These are phyloP conservation scores for Ophidiomyces ophidiicola DNA, from an alignment of 2,329 filamentous ascomycete genomes.

Conservation along the genomic window DNA sequence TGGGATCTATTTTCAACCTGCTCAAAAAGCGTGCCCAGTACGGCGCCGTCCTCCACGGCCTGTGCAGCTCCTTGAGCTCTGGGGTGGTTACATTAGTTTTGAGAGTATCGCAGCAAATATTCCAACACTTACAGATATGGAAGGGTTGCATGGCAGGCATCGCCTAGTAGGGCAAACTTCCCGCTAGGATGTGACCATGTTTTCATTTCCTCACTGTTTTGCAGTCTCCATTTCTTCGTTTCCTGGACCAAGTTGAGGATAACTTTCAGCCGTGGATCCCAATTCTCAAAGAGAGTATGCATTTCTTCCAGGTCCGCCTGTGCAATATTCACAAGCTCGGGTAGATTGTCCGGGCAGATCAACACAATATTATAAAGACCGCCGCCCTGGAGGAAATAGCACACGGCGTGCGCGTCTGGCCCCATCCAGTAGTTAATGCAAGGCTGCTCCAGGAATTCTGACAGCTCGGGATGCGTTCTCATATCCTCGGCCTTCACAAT, in stretches of 20 bases:
- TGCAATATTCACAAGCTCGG: conserved; percentile 19
- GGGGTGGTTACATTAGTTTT: too few relatives aligned
- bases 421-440: conserved; percentile 46
- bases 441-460: conserved; percentile 35
- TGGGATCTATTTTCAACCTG: conserved; percentile 14
- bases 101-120: neutral
- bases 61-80: conserved; percentile 25
- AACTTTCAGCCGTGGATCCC: conserved; percentile 38
- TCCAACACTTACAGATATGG: conserved; percentile 44
- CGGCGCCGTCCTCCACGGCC: conserved; percentile 24
- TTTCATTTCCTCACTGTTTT: conserved; percentile 44
- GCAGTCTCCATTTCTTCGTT: conserved; percentile 45
- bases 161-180: conserved; percentile 49
- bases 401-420: conserved; percentile 42
- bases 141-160: conserved; percentile 52
- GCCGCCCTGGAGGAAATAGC: conserved; percentile 49
- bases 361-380: conserved; percentile 55
- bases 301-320: conserved; percentile 37
- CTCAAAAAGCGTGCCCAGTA: conserved; percentile 19
- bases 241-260: conserved; percentile 10
- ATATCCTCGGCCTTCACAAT: conserved; percentile 40
- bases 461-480: conserved; percentile 37
- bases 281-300: conserved; percentile 43
- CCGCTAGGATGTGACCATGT: conserved; percentile 47
- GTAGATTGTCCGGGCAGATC: conserved; percentile 51